These are phyloP conservation scores for Corallochytrium limacisporum DNA, from an alignment of 78 protist species.

Conservation along the genomic window DNA sequence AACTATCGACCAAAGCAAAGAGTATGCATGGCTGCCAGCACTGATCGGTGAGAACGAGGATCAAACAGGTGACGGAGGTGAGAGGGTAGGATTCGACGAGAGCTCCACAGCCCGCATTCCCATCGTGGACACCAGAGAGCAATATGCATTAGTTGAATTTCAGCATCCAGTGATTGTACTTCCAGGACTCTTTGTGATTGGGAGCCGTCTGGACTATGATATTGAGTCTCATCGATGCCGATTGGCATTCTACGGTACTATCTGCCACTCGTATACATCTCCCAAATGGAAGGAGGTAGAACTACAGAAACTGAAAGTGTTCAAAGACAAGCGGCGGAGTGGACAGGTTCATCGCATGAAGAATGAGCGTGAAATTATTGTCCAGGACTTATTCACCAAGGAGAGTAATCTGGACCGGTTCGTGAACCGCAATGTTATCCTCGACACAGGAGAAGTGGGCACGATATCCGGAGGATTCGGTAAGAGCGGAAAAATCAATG, in stretches of 20 bases:
- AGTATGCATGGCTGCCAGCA: not conserved
- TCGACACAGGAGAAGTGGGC: constrained; percentile 15
- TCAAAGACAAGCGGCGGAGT: constrained; percentile 4
- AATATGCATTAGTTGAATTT: constrained; percentile 32
- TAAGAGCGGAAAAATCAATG: constrained; percentile 61
- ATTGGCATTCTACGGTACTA: constrained; percentile 53
- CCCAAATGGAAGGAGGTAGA: not conserved
- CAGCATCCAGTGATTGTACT: constrained; percentile 62
- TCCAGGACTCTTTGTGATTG: constrained; percentile 36
- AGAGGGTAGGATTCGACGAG: too few species aligned
- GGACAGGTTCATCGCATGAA: constrained; percentile 6
- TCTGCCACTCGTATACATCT: not conserved
- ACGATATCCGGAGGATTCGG: constrained; percentile 51
- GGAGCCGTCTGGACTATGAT: constrained; percentile 59
- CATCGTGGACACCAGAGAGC: not conserved
- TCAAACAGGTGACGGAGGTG: too few species aligned
- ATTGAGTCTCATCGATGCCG: constrained; percentile 37
- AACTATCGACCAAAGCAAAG: not conserved
- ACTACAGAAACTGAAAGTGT: constrained; percentile 2
- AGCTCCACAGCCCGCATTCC: too few species aligned
- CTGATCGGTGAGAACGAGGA: not conserved
- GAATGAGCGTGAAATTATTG: constrained; percentile 49
- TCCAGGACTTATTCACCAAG: constrained; percentile 46
- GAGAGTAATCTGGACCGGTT: constrained; percentile 52
- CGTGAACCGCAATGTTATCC: constrained; percentile 33